A percentile compares a stretch with the other conserved stretches of the same genome.
Evolutionary conservation across 192 early-diverging fungal species (phyloP).

Genomic region (Lobulomyces angularis): DNA sequence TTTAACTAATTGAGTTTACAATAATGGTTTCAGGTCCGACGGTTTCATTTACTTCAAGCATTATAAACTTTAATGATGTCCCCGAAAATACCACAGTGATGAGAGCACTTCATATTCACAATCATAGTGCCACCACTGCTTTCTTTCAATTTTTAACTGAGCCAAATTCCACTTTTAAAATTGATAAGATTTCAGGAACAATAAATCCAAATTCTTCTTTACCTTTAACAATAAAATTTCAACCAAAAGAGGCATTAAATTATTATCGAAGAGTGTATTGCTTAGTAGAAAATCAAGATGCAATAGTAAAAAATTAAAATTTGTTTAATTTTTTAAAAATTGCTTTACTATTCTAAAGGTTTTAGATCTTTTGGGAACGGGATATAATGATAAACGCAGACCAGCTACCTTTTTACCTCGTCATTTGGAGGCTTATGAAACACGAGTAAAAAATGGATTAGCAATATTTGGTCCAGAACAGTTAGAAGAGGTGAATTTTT

Average conservation of each 20-base stretch:
- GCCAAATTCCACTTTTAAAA: constrained; percentile 26
- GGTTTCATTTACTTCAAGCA: constrained; percentile 28
- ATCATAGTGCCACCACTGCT: constrained; percentile 21
- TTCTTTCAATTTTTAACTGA: constrained; percentile 38
- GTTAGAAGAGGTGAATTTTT: constrained; percentile 34
- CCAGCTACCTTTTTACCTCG: constrained; percentile 34
- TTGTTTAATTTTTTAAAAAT: background rate
- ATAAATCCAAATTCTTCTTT: constrained; percentile 36
- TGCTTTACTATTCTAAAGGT: constrained; percentile 8
- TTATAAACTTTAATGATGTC: constrained; percentile 43
- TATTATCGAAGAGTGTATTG: constrained; percentile 45
- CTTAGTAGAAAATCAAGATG: constrained; percentile 42
- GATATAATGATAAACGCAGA: constrained; percentile 42
- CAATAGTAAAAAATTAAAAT: constrained; percentile 13
- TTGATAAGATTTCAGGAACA: constrained; percentile 38
- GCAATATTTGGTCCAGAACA: constrained; percentile 42
- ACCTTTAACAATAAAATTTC: constrained; percentile 34
- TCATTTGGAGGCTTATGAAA: constrained; percentile 29
- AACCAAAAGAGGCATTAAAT: constrained; percentile 39
- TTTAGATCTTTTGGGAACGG: constrained; percentile 40
- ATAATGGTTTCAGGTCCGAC: constrained; percentile 17
- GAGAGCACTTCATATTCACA: constrained; percentile 31
- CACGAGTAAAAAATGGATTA: constrained; percentile 32
- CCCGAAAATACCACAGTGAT: constrained; percentile 17
- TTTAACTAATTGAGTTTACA: background rate